A percentile compares a stretch with the other conserved stretches of the same genome.
These are phyloP conservation scores for Macrocybe gigantea DNA, from an alignment of 768 basidiomycete species.

Conservation along the genomic window DNA sequence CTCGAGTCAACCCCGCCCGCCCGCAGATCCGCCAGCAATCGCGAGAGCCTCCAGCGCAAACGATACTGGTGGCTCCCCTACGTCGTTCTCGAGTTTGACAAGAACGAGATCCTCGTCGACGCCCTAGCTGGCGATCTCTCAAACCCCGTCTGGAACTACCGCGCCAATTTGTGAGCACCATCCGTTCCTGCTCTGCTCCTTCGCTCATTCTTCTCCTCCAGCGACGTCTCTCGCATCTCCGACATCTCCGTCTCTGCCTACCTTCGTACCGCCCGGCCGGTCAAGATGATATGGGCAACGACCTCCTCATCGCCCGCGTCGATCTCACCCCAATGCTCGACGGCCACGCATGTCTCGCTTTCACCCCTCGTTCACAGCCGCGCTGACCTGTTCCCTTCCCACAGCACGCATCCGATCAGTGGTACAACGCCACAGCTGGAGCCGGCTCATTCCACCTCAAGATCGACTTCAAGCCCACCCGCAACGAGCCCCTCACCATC, in stretches of 20 bases:
- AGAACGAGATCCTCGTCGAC: conserved; percentile 96
- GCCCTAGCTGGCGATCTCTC: conserved; percentile 91
- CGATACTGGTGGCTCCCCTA: conserved; percentile 97
- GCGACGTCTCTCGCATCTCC: conserved; percentile 92
- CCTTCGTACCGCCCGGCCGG: conserved; percentile 74
- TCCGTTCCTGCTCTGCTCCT: conserved; percentile 1
- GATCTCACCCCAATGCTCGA: conserved; percentile 85
- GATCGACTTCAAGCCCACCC: conserved; percentile 86
- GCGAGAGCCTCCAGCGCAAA: conserved; percentile 89
- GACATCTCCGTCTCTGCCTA: conserved; percentile 91
- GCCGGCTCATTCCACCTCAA: conserved; percentile 93
- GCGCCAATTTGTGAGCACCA: conserved; percentile 82
- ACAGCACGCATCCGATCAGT: conserved; percentile 84
- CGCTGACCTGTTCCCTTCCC: conserved; percentile 8
- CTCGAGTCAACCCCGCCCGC: conserved; percentile 54
- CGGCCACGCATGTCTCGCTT: conserved; percentile 48
- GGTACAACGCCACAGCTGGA: conserved; percentile 81
- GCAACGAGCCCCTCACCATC: conserved; percentile 84
- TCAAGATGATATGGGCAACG: conserved; percentile 95
- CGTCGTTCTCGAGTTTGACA: conserved; percentile 96
- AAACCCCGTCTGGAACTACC: conserved; percentile 92
- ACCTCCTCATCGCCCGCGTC: conserved; percentile 88
- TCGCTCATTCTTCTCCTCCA: conserved; percentile 20
- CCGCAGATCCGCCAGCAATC: conserved; percentile 60
- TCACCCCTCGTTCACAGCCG: conserved; percentile 2